Percentiles rank a stretch among this genome's conserved stretches.
phyloP scores from a whole-genome alignment of 2,329 filamentous ascomycete genomes.

The Paecilomyces sp. region DNA sequence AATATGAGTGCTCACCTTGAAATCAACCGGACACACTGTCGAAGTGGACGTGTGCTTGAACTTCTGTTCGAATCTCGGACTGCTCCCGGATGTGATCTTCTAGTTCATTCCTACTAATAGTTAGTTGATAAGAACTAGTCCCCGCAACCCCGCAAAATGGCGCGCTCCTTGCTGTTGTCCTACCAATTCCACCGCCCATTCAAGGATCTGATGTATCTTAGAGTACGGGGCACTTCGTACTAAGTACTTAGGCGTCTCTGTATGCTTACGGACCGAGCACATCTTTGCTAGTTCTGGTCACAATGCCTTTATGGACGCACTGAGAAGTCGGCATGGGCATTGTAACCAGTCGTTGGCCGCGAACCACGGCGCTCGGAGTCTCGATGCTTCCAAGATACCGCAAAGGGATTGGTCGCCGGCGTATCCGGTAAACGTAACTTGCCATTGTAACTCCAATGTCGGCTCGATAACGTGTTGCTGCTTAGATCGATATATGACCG shows the following conservation, averaged over 20 bases:
- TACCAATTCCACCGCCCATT: neutral
- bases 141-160: neutral
- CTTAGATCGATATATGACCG: neutral
- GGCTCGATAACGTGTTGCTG: neutral
- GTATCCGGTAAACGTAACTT: neutral
- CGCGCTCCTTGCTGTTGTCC: neutral
- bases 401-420: neutral
- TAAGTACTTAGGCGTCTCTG: neutral
- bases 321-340: neutral
- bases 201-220: neutral
- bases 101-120: no score
- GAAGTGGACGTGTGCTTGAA: no score
- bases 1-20: no score
- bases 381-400: neutral
- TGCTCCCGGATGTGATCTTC: neutral
- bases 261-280: no score
- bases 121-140: neutral
- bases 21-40: no score
- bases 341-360: neutral
- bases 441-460: neutral
- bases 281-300: neutral
- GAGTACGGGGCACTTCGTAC: no score
- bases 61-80: neutral
- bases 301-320: neutral
- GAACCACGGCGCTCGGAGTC: neutral